Percentiles rank a stretch among this genome's conserved stretches.
Conservation (phyloP, 441 rosid species). For the Gossypium gossypioides region DNA sequence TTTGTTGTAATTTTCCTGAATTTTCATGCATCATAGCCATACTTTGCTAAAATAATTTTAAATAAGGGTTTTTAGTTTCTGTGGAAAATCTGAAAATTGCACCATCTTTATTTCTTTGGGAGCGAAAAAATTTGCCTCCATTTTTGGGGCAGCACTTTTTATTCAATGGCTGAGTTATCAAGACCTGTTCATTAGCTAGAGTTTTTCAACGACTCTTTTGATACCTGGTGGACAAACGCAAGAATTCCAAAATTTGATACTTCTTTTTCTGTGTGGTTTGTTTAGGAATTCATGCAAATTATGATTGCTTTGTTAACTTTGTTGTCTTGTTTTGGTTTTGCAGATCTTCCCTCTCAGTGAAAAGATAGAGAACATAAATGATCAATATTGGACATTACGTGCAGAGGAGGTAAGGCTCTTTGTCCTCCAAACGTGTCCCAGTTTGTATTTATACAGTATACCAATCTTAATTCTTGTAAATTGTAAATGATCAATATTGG, state of each 20-base stretch:
- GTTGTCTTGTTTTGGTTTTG: constrained; percentile 9
- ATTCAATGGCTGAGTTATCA: not conserved
- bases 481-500: constrained; percentile 89
- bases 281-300: not conserved
- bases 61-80: constrained; percentile 1
- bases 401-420: constrained; percentile 74
- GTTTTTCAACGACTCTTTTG: not conserved
- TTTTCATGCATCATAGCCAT: not conserved
- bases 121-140: not conserved
- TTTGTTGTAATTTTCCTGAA: not conserved
- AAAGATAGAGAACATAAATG: constrained; percentile 93
- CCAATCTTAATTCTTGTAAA: not conserved
- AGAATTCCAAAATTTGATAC: not conserved
- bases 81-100: not conserved
- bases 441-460: not conserved
- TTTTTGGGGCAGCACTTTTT: not conserved
- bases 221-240: not conserved
- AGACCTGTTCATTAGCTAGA: not conserved
- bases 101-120: not conserved
- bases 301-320: not conserved
- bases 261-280: not conserved
- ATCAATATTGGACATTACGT: constrained; percentile 95
- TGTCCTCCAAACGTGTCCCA: not conserved
- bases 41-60: not conserved
- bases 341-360: constrained; percentile 78